phyloP scores from a whole-genome alignment of 2,329 filamentous ascomycete genomes.

The Aspergillus jensenii region DNA sequence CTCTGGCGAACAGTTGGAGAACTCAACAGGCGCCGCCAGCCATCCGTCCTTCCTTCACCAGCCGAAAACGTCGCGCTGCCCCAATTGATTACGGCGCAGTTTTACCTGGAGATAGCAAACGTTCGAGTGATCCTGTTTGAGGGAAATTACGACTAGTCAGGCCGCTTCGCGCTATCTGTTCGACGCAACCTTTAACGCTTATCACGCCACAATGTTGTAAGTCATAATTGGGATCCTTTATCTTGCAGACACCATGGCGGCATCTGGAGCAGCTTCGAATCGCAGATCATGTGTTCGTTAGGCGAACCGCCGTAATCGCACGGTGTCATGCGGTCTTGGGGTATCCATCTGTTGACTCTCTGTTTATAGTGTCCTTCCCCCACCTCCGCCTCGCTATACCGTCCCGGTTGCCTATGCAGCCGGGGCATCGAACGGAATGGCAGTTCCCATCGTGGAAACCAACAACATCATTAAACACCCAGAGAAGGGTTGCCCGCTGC shows the following conservation, averaged over 20 bases:
- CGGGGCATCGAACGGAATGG: constrained; percentile 65
- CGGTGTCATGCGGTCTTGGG: background rate
- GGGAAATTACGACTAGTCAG: background rate
- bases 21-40: background rate
- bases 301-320: background rate
- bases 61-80: background rate
- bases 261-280: background rate
- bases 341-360: constrained; percentile 6
- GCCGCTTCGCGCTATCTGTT: background rate
- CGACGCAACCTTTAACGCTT: background rate
- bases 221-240: background rate
- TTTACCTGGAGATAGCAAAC: background rate
- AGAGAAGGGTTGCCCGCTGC: constrained; percentile 81
- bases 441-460: constrained; percentile 81
- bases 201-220: constrained; percentile 13
- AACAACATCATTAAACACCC: constrained; percentile 85
- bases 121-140: background rate
- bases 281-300: background rate
- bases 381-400: constrained; percentile 82
- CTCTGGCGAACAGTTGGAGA: background rate
- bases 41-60: background rate
- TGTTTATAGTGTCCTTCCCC: constrained; percentile 68
- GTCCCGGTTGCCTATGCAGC: constrained; percentile 71
- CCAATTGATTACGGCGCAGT: background rate
- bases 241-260: background rate